These are phyloP conservation scores for Colletotrichum lini DNA, from an alignment of 2,329 filamentous ascomycete genomes.

Conservation along the genomic window DNA sequence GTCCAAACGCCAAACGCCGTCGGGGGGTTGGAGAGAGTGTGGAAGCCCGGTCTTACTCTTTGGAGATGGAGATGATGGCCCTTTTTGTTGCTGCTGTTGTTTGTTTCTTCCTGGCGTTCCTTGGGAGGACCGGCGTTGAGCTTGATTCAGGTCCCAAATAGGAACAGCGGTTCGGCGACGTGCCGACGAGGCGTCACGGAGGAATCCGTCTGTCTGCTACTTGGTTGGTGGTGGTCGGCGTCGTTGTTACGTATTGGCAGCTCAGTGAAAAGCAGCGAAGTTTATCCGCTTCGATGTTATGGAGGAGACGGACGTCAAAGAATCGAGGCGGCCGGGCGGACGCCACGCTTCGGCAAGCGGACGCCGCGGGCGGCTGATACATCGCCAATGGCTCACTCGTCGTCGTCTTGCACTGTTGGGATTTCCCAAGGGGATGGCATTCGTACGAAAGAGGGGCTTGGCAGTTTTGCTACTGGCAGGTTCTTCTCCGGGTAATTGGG, in stretches of 20 bases:
- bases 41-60: slow-evolving; percentile 30
- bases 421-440: background rate
- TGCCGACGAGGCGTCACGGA: slow-evolving; percentile 25
- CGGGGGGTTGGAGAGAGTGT: background rate
- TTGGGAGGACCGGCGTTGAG: slow-evolving; percentile 35
- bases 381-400: slow-evolving; percentile 1
- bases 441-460: slow-evolving; percentile 31
- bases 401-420: background rate
- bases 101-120: slow-evolving; percentile 20
- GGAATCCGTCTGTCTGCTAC: slow-evolving; percentile 3
- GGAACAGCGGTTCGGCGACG: slow-evolving; percentile 32
- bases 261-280: slow-evolving; percentile 13
- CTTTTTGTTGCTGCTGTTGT: slow-evolving; percentile 20
- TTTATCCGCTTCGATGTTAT: slow-evolving; percentile 19
- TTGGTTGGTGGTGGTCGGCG: slow-evolving; percentile 6
- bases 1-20: slow-evolving; percentile 12
- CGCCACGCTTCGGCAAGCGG: slow-evolving; percentile 36
- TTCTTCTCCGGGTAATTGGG: slow-evolving; percentile 13
- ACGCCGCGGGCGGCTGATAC: slow-evolving; percentile 10
- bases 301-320: slow-evolving; percentile 33
- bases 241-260: slow-evolving; percentile 3
- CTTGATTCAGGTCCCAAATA: slow-evolving; percentile 25
- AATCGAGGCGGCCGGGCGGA: slow-evolving; percentile 16
- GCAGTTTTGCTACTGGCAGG: background rate
- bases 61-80: slow-evolving; percentile 21